phyloP scores from a whole-genome alignment of 257 asterid genomes.

The Schizonepeta tenuifolia region DNA sequence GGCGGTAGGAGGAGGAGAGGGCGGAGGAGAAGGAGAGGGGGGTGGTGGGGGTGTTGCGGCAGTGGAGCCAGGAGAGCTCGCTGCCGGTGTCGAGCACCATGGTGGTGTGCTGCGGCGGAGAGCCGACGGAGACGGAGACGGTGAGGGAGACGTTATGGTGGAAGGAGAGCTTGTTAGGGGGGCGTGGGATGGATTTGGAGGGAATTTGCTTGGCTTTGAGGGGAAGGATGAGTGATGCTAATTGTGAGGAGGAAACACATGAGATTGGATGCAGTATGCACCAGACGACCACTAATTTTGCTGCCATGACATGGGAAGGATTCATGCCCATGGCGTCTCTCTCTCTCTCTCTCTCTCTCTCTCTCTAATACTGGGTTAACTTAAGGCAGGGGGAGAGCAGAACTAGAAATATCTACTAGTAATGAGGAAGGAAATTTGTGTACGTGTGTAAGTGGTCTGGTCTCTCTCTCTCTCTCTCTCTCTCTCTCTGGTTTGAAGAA shows the following conservation, averaged over 20 bases:
- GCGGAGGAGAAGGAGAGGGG: conserved; percentile 49
- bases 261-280: conserved; percentile 32
- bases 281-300: conserved; percentile 25
- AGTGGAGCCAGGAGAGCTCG: conserved; percentile 84
- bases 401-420: neutral
- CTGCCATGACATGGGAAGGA: neutral
- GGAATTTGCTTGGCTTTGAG: conserved; percentile 50
- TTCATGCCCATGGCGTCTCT: conserved; percentile 47
- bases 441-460: neutral
- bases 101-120: conserved; percentile 78
- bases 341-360: neutral
- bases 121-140: conserved; percentile 63
- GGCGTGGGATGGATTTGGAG: conserved; percentile 34
- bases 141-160: conserved; percentile 76
- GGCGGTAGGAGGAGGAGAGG: conserved; percentile 59
- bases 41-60: conserved; percentile 48
- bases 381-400: neutral
- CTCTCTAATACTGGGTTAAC: too few relatives aligned
- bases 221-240: conserved; percentile 42
- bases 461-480: neutral
- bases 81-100: conserved; percentile 96
- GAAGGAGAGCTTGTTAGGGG: conserved; percentile 62
- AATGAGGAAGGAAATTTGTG: neutral
- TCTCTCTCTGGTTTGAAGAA: neutral
- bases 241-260: conserved; percentile 27